These are phyloP conservation scores for Galerina marginata DNA, from an alignment of 768 basidiomycete species.

Conservation along the genomic window DNA sequence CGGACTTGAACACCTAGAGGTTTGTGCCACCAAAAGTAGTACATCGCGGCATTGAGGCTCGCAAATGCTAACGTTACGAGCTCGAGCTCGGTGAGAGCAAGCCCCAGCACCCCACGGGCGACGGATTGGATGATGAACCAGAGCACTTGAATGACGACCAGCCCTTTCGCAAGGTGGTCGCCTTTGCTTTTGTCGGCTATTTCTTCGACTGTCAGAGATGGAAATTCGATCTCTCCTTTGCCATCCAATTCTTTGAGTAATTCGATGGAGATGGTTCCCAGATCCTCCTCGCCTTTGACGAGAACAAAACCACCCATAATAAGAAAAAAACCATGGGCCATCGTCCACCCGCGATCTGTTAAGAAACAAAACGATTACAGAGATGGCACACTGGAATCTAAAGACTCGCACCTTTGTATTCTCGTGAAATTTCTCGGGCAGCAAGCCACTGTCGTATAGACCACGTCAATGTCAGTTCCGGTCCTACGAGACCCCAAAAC, in stretches of 20 bases:
- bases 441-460: conserved; percentile 16
- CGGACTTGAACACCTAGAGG: neutral
- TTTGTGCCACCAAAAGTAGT: neutral
- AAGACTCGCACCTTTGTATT: neutral
- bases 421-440: neutral
- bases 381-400: neutral
- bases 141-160: neutral
- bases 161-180: neutral
- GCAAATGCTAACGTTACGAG: neutral
- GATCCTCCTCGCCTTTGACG: neutral
- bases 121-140: neutral
- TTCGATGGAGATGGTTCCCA: neutral
- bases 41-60: neutral
- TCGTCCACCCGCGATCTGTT: neutral
- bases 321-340: neutral
- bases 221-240: neutral
- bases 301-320: neutral
- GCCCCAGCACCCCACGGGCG: neutral
- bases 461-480: conserved; percentile 15
- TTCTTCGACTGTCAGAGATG: no score
- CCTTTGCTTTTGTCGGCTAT: neutral
- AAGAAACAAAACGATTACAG: neutral
- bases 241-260: neutral
- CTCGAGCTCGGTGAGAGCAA: neutral
- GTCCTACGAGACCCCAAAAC: conserved; percentile 10